Conservation (phyloP, 176 grass and related monocot species). For the Elaeis guineensis region DNA sequence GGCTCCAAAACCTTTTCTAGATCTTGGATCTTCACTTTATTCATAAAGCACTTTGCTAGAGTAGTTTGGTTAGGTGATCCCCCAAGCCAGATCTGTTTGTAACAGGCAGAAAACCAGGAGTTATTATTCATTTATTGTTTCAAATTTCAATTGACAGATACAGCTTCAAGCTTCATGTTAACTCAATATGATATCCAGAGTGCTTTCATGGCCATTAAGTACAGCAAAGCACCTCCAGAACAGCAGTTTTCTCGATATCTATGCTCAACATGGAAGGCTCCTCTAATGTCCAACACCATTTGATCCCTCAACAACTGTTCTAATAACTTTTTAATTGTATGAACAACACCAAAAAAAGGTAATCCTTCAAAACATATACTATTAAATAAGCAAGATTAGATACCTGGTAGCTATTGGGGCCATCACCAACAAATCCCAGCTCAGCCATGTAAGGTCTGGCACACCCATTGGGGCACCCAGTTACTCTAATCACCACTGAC, state of each 20-base stretch:
- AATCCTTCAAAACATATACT: too few relatives aligned
- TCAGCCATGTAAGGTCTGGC: constrained; percentile 97
- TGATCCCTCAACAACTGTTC: too few relatives aligned
- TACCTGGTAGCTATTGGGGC: constrained; percentile 97
- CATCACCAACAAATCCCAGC: constrained; percentile 96
- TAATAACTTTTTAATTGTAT: not conserved
- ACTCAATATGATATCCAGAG: too few relatives aligned
- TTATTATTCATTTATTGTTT: too few relatives aligned
- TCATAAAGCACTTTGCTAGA: constrained; percentile 71
- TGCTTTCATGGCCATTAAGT: too few relatives aligned
- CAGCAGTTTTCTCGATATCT: too few relatives aligned
- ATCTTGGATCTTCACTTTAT: constrained; percentile 94
- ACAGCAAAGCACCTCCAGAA: too few relatives aligned
- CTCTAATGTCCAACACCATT: too few relatives aligned
- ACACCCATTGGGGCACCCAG: constrained; percentile 95
- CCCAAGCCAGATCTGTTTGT: constrained; percentile 85
- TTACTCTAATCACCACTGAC: constrained; percentile 82
- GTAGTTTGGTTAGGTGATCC: constrained; percentile 81
- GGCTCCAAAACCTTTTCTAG: constrained; percentile 96
- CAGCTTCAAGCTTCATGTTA: too few relatives aligned
- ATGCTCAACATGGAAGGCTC: too few relatives aligned
- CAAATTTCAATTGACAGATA: too few relatives aligned
- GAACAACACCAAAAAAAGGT: not conserved
- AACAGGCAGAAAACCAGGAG: constrained; percentile 23
- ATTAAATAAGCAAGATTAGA: not conserved